These are phyloP conservation scores for Allium sativum DNA, from an alignment of 106 monocot species.

Conservation along the genomic window DNA sequence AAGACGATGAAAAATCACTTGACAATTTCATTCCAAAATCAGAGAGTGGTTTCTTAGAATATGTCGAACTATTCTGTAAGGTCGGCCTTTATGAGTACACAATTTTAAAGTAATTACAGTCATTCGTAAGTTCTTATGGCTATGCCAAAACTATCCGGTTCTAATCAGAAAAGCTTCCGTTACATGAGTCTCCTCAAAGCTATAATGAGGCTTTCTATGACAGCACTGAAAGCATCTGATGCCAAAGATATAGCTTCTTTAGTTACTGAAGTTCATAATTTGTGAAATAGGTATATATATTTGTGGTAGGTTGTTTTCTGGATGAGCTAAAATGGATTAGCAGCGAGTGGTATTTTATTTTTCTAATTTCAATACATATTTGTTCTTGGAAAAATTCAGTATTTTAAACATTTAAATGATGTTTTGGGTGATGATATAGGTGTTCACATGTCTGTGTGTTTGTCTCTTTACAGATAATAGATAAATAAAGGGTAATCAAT, in stretches of 20 bases:
- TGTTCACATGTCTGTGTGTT: too few species aligned
- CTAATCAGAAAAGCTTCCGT: conserved; percentile 83
- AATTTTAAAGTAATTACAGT: conserved; percentile 32
- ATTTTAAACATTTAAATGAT: too few species aligned
- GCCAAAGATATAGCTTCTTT: conserved; percentile 83
- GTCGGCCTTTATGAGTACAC: conserved; percentile 64
- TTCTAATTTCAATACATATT: too few species aligned
- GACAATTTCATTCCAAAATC: conserved; percentile 92
- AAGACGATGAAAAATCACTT: conserved; percentile 50
- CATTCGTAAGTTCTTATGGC: not conserved
- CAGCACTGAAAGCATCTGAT: conserved; percentile 71
- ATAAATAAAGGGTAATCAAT: too few species aligned
- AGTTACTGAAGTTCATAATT: conserved; percentile 69
- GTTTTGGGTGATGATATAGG: too few species aligned
- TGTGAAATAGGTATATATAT: too few species aligned
- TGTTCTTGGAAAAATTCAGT: too few species aligned
- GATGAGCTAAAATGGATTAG: too few species aligned
- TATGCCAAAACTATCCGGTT: not conserved
- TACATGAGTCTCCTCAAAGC: conserved; percentile 68
- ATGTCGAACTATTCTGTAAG: conserved; percentile 82
- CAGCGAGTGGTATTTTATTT: too few species aligned
- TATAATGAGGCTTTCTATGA: conserved; percentile 68
- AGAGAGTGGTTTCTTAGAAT: conserved; percentile 83
- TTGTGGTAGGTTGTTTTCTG: too few species aligned
- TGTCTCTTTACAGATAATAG: too few species aligned